phyloP scores from a whole-genome alignment of 2,329 filamentous ascomycete species.

The Sclerotinia minor region DNA sequence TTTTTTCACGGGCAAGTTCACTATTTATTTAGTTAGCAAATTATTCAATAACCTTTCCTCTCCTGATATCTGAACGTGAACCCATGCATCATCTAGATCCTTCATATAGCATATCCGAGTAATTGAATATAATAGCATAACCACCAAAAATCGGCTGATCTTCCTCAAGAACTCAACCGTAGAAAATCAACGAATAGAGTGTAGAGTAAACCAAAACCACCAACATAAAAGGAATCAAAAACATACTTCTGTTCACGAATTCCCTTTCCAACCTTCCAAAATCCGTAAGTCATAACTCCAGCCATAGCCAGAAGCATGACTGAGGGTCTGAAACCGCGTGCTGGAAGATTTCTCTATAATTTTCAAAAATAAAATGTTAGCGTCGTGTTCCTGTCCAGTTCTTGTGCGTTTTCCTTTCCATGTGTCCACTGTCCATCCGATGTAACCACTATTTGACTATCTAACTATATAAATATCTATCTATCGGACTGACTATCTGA shows the following conservation, averaged over 20 bases:
- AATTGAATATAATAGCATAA: background rate
- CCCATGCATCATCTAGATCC: background rate
- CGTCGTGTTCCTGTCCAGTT: background rate
- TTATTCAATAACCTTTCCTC: background rate
- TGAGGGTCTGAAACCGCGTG: conserved; percentile 82
- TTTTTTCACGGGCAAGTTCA: conserved; percentile 94
- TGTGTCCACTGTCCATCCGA: background rate
- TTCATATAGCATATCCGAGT: background rate
- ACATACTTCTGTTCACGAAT: conserved; percentile 79
- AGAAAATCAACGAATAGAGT: too few species aligned
- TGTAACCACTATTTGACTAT: too few species aligned
- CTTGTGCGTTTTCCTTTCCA: background rate
- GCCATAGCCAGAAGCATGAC: conserved; percentile 76
- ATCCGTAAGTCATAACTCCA: conserved; percentile 82
- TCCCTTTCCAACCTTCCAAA: conserved; percentile 80
- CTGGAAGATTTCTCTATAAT: conserved; percentile 81
- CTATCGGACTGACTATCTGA: background rate
- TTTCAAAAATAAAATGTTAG: background rate
- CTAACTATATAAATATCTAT: background rate
- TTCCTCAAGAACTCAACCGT: background rate
- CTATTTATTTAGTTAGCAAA: conserved; percentile 49
- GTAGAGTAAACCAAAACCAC: background rate
- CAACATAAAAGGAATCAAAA: background rate
- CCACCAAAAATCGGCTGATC: background rate
- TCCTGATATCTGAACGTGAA: too few species aligned